Evolutionary conservation across 768 basidiomycete species (phyloP).

Genomic region (Phaeotremella skinneri): DNA sequence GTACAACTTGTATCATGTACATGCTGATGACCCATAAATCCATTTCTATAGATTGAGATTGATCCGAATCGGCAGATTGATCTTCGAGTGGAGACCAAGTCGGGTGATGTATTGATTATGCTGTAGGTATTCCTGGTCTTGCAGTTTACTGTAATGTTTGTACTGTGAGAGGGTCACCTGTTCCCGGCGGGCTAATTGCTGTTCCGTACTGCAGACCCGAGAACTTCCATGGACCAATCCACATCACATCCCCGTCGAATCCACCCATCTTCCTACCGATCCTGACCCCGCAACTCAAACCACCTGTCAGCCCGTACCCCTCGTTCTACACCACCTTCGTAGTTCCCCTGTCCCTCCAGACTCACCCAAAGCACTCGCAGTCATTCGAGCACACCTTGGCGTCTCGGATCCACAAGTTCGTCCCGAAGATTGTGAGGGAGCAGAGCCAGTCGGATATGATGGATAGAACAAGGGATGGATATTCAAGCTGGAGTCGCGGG

Average conservation of each 20-base stretch:
- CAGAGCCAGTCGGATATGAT: constrained; percentile 24
- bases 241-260: constrained; percentile 28
- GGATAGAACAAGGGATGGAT: constrained; percentile 33
- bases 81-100: constrained; percentile 37
- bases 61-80: constrained; percentile 39
- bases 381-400: constrained; percentile 16
- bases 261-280: constrained; percentile 28
- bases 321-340: constrained; percentile 36
- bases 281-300: constrained; percentile 25
- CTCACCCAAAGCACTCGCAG: constrained; percentile 9
- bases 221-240: constrained; percentile 32
- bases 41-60: constrained; percentile 28
- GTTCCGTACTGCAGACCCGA: constrained; percentile 22
- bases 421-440: constrained; percentile 26
- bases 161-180: background rate
- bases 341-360: constrained; percentile 16
- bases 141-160: background rate
- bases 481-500: constrained; percentile 18
- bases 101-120: constrained; percentile 39
- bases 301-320: constrained; percentile 34
- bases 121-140: constrained; percentile 24
- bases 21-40: background rate
- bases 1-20: background rate
- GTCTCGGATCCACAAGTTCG: constrained; percentile 18
- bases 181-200: background rate